Base-by-base conservation (phyloP, 306 rosid species). In the Urtica urens region DNA sequence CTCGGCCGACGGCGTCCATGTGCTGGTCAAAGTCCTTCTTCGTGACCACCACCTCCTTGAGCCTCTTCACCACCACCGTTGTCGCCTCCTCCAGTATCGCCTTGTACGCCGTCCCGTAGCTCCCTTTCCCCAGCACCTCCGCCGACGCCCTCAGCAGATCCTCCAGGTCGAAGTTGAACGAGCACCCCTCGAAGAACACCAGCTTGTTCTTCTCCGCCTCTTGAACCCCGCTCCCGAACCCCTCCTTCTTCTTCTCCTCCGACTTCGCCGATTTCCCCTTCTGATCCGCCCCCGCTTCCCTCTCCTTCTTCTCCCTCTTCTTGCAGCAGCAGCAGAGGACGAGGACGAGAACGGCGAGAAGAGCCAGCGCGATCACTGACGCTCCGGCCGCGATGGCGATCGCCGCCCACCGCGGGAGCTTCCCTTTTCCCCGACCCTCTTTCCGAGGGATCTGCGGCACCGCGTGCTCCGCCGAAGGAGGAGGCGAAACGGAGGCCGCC, bases 121-220 rank as follows among this genome's bases (percentile, higher is more conserved):
- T 72, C 37, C 94, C 94, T 74, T 83, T 83, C 43, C 94, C 94
- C 31, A 83, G 80, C 16, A 83, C 88, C 58, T 79, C 82, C 29
- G 94, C 94, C 1, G 94, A 83, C 38, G 94, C 94, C 64, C 88
- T 79, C 40, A 83, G 58, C 56, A 83, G 49, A 62, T 83, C 88
- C 55, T 83, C 94, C 23, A 83, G 94, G 69, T 83, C 88, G 67
- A 83, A 83, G 47, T 65, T 71, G 40, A 52, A 62, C 55, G 76
- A 72, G 67, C 76, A 66, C 3, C 78, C 82, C 67, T 67, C 78
- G 51, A 77, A 77, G 59, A 72, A 83, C 26, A 69, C 62, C 29
- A 83, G 67, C 64, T 59, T 79, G 67, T 83, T 79, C 66, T 69
- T 83, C 75, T 74, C 88, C 23, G 79, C 68, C 31, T 73, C 85